Evolutionary conservation across 1,139 yeast genomes (phyloP).

Genomic region (Cylindricascospora bacillispora): DNA sequence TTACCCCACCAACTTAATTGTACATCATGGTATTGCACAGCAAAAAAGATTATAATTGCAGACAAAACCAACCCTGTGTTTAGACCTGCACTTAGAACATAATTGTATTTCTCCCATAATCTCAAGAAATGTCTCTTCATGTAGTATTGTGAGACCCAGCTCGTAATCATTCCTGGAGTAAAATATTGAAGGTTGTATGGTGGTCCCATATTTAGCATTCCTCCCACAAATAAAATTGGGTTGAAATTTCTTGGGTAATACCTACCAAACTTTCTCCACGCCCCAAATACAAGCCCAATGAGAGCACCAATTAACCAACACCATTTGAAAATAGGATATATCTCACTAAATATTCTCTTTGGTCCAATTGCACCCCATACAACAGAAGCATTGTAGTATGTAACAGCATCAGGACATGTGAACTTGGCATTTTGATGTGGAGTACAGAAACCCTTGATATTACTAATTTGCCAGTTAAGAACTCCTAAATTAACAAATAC

Average conservation of each 20-base stretch:
- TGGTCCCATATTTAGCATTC: constrained; percentile 33
- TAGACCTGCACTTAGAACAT: constrained; percentile 44
- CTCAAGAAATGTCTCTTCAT: constrained; percentile 36
- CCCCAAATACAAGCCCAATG: constrained; percentile 33
- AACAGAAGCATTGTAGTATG: constrained; percentile 41
- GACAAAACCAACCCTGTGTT: constrained; percentile 50
- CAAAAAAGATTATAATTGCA: constrained; percentile 42
- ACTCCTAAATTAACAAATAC: constrained; percentile 41
- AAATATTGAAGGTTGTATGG: constrained; percentile 46
- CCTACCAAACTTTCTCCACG: constrained; percentile 30
- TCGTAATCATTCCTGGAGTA: constrained; percentile 38
- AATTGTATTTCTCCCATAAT: constrained; percentile 59
- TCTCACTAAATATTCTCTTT: constrained; percentile 37
- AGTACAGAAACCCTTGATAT: constrained; percentile 37
- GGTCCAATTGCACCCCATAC: constrained; percentile 64
- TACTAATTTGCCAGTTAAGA: constrained; percentile 38
- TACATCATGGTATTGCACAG: constrained; percentile 35
- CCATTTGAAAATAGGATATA: constrained; percentile 38
- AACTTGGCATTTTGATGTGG: constrained; percentile 31
- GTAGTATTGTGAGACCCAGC: constrained; percentile 40
- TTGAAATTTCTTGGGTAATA: constrained; percentile 29
- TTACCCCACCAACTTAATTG: constrained; percentile 51
- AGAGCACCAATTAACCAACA: constrained; percentile 44
- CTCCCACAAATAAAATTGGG: constrained; percentile 38
- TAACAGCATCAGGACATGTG: constrained; percentile 34